Evolutionary conservation across 2,329 filamentous ascomycete genomes (phyloP), one percentile per base, ranked within the genome.

Genomic region (Aspergillus calidoustus): DNA sequence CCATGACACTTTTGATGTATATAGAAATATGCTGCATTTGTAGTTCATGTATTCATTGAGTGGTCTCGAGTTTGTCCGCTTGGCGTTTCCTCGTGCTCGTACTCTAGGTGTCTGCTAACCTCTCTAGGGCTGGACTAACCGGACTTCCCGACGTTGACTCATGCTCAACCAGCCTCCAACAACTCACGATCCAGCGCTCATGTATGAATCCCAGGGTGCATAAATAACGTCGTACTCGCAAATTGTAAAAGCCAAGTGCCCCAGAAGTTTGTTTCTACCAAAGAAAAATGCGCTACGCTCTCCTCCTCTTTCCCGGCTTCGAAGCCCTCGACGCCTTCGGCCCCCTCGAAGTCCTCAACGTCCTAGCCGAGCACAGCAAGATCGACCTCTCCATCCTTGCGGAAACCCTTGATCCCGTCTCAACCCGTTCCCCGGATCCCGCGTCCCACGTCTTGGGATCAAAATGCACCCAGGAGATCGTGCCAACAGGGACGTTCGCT

Each of bases 311-410:
- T 63, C 76, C 77, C 2, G 77, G 77, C 34, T 79, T 79, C 63
- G 75, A 81, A 68, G 74, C 77, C 23, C 69, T 80, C 8, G 78
- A 81, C 61, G 74, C 71, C 50, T 77, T 79, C 51, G 83, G 82
- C 3, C 82, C 82, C 8, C 71, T 84, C 17, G 80, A 84, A 61
- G 77, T 79, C 64, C 74, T 84, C 31, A 81, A 72, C 30, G 54
- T 64, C 22, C 67, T 72, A 31, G 70, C 69, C 47, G 23, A 28
- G 43, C n/a, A 54, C n/a, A 54, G 11, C 2, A 25, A n/a, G n/a
- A 43, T 58, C n/a, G 7, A 50, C 15, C 48, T 58, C 22, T 53
- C 48, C 17, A 28, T 58, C 48, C 47, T 58, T 31, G 23, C 56
- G 19, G 9, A 38, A 23, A 61, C 52, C 19, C 59, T 57, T 25